Conservation (phyloP, 805 yeast genomes). For the Saccharomyces eubayanus region DNA sequence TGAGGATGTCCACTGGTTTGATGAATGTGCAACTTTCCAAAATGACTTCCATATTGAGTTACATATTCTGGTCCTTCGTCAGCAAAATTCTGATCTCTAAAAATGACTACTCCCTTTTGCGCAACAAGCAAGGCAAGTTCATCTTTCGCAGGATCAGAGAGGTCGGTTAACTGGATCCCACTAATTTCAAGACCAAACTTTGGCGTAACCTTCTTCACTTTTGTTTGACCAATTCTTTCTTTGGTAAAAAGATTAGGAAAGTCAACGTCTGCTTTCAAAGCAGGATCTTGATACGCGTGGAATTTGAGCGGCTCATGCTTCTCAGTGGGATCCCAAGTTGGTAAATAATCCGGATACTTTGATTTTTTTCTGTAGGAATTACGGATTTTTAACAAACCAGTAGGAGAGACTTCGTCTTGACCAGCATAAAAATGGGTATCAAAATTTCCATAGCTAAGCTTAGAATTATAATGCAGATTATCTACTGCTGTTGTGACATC, state of each 20-base stretch:
- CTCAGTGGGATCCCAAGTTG: slow-evolving; percentile 23
- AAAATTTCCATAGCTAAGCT: slow-evolving; percentile 24
- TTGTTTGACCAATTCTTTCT: slow-evolving; percentile 17
- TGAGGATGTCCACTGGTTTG: slow-evolving; percentile 67
- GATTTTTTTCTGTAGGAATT: slow-evolving; percentile 15
- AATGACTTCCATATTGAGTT: slow-evolving; percentile 49
- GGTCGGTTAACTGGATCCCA: slow-evolving; percentile 51
- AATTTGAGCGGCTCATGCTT: slow-evolving; percentile 13
- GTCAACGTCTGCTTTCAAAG: slow-evolving; percentile 14
- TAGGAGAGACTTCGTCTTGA: slow-evolving; percentile 24
- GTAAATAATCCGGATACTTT: slow-evolving; percentile 26
- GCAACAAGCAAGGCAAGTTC: slow-evolving; percentile 64
- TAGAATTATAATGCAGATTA: background rate
- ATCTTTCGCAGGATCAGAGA: slow-evolving; percentile 48
- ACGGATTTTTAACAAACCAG: slow-evolving; percentile 21
- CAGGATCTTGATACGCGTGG: slow-evolving; percentile 16
- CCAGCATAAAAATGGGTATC: slow-evolving; percentile 19
- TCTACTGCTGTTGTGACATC: background rate
- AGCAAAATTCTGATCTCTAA: slow-evolving; percentile 60
- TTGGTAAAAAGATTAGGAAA: slow-evolving; percentile 22
- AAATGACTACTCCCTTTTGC: slow-evolving; percentile 59
- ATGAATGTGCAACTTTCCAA: slow-evolving; percentile 65
- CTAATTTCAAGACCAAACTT: slow-evolving; percentile 58
- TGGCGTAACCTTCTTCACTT: slow-evolving; percentile 46
- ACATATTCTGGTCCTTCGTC: slow-evolving; percentile 42